A percentile compares a stretch with the other conserved stretches of the same genome.
phyloP scores from a whole-genome alignment of 306 rosid genomes.

The Spatholobus suberectus region DNA sequence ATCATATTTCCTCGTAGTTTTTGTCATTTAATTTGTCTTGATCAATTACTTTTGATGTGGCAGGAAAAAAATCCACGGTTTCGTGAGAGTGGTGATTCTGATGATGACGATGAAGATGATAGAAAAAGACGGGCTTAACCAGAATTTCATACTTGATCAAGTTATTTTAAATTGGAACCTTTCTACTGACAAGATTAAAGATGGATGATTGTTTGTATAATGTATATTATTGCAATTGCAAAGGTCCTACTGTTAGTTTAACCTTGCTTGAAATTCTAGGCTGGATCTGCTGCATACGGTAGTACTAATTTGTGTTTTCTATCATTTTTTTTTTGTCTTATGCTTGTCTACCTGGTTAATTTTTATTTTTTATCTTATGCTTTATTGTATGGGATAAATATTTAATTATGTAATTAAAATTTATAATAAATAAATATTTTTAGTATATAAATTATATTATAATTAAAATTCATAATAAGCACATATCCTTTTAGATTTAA shows the following conservation, averaged over 20 bases:
- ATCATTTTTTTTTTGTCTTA: neutral
- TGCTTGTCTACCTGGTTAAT: neutral
- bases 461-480: too few species aligned
- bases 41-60: slow-evolving; percentile 33
- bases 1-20: neutral
- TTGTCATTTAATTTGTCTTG: neutral
- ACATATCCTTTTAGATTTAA: too few species aligned
- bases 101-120: slow-evolving; percentile 94
- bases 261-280: slow-evolving; percentile 30
- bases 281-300: slow-evolving; percentile 20
- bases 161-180: slow-evolving; percentile 4
- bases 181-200: slow-evolving; percentile 19
- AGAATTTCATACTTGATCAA: slow-evolving; percentile 9
- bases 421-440: too few species aligned
- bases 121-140: slow-evolving; percentile 59
- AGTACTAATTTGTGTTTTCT: neutral
- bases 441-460: too few species aligned
- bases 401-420: too few species aligned
- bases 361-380: neutral
- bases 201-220: slow-evolving; percentile 39
- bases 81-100: slow-evolving; percentile 98
- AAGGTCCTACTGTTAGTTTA: neutral
- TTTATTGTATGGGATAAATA: too few species aligned
- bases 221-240: slow-evolving; percentile 28
- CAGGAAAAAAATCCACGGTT: slow-evolving; percentile 98